phyloP scores from a whole-genome alignment of 441 rosid species.

The Isatis lusitanica region DNA sequence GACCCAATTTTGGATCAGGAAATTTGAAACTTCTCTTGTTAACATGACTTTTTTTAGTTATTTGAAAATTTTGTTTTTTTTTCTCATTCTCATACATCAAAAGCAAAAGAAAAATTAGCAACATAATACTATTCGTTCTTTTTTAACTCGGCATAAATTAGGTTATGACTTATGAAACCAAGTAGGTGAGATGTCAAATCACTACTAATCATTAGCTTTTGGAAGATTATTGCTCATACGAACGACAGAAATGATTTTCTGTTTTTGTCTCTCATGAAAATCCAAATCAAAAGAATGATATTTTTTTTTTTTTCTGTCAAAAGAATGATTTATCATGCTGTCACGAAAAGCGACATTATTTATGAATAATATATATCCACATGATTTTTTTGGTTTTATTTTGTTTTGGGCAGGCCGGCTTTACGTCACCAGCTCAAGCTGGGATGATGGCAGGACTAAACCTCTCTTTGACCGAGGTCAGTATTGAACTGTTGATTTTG shows the following conservation, averaged over 20 bases:
- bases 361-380: background rate
- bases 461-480: constrained; percentile 39
- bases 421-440: constrained; percentile 39
- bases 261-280: background rate
- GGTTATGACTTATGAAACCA: background rate
- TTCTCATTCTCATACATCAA: background rate
- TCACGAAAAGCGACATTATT: background rate
- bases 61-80: background rate
- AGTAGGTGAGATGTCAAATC: background rate
- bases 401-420: constrained; percentile 27
- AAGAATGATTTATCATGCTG: background rate
- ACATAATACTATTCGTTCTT: background rate
- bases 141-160: background rate
- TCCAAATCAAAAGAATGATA: background rate
- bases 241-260: background rate
- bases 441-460: constrained; percentile 33
- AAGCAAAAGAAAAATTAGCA: background rate
- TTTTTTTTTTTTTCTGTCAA: no score
- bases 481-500: background rate
- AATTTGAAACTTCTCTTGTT: background rate
- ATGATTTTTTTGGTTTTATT: background rate
- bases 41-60: background rate
- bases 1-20: background rate
- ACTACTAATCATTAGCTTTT: background rate
- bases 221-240: background rate